Base-by-base conservation (phyloP, 768 basidiomycete genomes). In the Postia placenta region DNA sequence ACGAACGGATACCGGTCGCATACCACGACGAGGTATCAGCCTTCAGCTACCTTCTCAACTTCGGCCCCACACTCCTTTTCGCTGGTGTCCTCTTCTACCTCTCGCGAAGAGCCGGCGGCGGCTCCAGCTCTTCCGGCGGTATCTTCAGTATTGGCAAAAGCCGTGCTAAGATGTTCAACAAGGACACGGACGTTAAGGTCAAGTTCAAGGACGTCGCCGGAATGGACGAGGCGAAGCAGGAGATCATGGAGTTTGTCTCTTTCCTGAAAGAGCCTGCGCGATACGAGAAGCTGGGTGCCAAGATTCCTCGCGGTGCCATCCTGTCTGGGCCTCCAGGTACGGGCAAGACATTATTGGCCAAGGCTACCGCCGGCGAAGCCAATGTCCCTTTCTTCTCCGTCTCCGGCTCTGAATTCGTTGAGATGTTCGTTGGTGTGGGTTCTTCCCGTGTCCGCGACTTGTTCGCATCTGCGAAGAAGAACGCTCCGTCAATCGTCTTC, bases 171-270 rank as follows among this genome's bases (percentile, higher is more conserved):
- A 72, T 96, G 63, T 98, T 97, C 72, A 97, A 98, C 74, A 88
- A 95, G 72, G 95, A 99, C 58, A 92, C 88, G 27, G 89, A 94
- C 45, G 85, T 98, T 63, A 87, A 83, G 64, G 83, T 87, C 60
- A 88, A 88, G 66, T 99, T 99, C 74, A 84, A 84, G 70, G 93
- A 99, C 64, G 92, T 99, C 15, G 96, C 96, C 12, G 96, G 96
- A 30, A 98, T 98, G 95, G 96, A 99, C 69, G 96, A 99, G 69
- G 96, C 94, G 38, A 99, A 99, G 74, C 90, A 94, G 73, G 96
- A 99, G 72, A 95, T 99, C 59, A 95, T 98, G 91, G 96, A 99
- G 66, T 99, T 98, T 58, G 96, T 99, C 65, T 94, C 96, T 60
- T 98, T 99, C 74, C 74, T 99, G 62, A 97, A 97, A 72, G 88